These are phyloP conservation scores for Suhomyces terraborum DNA, from an alignment of 1,139 yeast genomes.

Conservation along the genomic window DNA sequence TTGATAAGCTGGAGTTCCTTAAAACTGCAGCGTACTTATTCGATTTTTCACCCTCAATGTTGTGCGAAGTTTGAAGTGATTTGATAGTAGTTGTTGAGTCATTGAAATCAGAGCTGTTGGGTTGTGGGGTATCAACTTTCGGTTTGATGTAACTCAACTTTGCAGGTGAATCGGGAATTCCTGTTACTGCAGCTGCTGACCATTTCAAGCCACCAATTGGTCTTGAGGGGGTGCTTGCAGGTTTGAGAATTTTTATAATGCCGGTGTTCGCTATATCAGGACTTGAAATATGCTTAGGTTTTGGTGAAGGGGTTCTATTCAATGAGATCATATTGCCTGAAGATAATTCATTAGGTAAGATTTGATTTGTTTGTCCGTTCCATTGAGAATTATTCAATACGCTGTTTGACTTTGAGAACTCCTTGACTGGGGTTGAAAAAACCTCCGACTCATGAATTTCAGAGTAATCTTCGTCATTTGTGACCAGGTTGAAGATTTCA, in stretches of 20 bases:
- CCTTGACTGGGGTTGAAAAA: slow-evolving; percentile 15
- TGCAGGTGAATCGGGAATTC: slow-evolving; percentile 13
- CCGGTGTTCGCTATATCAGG: slow-evolving; percentile 21
- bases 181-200: slow-evolving; percentile 68
- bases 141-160: neutral
- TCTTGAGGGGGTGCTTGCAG: slow-evolving; percentile 66
- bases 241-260: slow-evolving; percentile 54
- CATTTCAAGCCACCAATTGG: slow-evolving; percentile 69
- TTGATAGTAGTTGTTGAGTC: neutral
- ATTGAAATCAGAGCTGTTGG: neutral
- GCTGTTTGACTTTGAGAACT: slow-evolving; percentile 6
- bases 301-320: slow-evolving; percentile 16
- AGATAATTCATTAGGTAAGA: slow-evolving; percentile 7
- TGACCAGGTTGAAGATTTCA: slow-evolving; percentile 36
- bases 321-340: neutral
- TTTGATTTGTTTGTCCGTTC: slow-evolving; percentile 2
- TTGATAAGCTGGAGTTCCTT: slow-evolving; percentile 34
- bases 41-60: neutral
- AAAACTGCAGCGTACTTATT: slow-evolving; percentile 31
- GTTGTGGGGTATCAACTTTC: neutral
- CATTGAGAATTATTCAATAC: slow-evolving; percentile 3
- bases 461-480: slow-evolving; percentile 17
- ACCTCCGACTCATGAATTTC: slow-evolving; percentile 18
- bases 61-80: neutral
- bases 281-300: slow-evolving; percentile 16